These are phyloP conservation scores for Globisporangium cylindrosporum DNA, from an alignment of 352 stramenopile species.

Conservation along the genomic window DNA sequence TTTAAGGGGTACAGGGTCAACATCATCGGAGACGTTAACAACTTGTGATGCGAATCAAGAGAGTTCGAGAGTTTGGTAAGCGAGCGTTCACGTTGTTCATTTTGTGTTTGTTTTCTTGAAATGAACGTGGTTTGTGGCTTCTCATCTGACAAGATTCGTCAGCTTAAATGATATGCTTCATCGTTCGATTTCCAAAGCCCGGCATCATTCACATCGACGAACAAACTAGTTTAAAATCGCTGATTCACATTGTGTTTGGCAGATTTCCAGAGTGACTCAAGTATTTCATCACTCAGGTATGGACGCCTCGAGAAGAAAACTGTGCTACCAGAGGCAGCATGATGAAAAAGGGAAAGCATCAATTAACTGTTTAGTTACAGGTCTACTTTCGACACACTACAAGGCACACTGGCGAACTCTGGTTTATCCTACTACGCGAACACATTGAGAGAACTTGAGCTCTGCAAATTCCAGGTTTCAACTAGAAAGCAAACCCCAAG, in stretches of 20 bases:
- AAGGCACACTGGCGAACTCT: not conserved
- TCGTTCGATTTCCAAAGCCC: not conserved
- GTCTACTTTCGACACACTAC: not conserved
- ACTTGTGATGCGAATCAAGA: slow-evolving; percentile 29
- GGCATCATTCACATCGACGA: too few species aligned
- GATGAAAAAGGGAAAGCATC: not conserved
- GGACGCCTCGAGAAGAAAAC: too few species aligned
- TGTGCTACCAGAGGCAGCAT: not conserved
- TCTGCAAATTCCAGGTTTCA: not conserved
- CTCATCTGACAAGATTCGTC: not conserved
- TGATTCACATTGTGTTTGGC: not conserved
- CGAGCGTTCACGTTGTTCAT: not conserved
- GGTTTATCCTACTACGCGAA: not conserved
- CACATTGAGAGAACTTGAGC: not conserved
- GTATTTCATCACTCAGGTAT: not conserved
- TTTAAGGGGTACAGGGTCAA: slow-evolving; percentile 83
- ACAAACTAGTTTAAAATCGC: not conserved
- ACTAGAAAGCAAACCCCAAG: slow-evolving; percentile 1
- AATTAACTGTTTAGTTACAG: not conserved
- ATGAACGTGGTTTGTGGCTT: not conserved
- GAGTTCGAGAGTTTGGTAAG: not conserved
- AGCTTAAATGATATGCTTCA: not conserved
- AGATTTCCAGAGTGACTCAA: not conserved
- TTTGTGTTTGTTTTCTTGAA: not conserved
- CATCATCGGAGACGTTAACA: slow-evolving; percentile 82